These are phyloP conservation scores for Coffea humblotiana DNA, from an alignment of 305 asterid species.

Conservation along the genomic window DNA sequence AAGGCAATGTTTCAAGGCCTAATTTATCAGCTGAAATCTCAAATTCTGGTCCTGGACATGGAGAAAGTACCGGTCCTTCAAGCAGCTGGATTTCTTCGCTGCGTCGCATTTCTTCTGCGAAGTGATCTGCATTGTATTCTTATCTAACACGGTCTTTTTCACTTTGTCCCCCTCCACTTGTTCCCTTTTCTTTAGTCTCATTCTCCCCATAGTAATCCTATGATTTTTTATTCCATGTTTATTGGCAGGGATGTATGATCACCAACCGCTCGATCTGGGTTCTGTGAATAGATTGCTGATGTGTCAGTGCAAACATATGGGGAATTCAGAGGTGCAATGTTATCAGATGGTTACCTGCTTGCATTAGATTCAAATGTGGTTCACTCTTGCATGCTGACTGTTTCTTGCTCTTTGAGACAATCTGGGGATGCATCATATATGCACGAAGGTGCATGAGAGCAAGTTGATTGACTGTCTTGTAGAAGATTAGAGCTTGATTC, in stretches of 20 bases:
- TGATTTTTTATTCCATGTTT: not conserved
- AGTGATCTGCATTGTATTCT: constrained; percentile 44
- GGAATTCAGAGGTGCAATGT: constrained; percentile 4
- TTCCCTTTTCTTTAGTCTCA: constrained; percentile 9
- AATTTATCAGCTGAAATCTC: constrained; percentile 51
- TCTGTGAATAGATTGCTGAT: constrained; percentile 7
- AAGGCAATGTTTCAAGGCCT: constrained; percentile 57
- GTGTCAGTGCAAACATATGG: constrained; percentile 8
- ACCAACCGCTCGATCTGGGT: not conserved
- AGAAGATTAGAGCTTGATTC: constrained; percentile 23
- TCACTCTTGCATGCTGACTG: constrained; percentile 2
- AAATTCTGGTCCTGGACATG: constrained; percentile 55
- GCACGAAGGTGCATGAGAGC: constrained; percentile 17
- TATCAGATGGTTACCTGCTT: constrained; percentile 5
- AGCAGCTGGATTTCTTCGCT: constrained; percentile 90
- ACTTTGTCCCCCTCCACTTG: not conserved
- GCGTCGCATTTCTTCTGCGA: constrained; percentile 86
- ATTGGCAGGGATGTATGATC: constrained; percentile 19
- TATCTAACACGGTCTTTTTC: not conserved
- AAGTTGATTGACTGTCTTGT: constrained; percentile 24
- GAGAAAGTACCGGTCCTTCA: constrained; percentile 67
- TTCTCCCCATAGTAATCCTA: not conserved
- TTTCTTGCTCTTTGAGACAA: constrained; percentile 9
- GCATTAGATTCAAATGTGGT: not conserved
- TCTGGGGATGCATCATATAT: not conserved